These are phyloP conservation scores for Tetrastigma voinierianum DNA, from an alignment of 164 flowering plant genomes.

Conservation along the genomic window DNA sequence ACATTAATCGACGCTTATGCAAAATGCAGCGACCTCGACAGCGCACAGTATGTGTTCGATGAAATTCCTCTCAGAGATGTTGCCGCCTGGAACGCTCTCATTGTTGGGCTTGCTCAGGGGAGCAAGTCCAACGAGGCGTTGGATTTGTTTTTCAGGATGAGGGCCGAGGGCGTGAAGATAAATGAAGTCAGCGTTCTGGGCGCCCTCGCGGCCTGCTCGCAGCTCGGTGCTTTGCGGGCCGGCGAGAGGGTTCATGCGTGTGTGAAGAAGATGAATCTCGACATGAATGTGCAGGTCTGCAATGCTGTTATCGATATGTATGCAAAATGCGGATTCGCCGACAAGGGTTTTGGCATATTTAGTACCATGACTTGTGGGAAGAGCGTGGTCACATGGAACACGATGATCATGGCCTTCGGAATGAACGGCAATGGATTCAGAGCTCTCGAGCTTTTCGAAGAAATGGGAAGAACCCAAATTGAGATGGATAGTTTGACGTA, in stretches of 20 bases:
- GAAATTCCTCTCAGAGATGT: slow-evolving; percentile 67
- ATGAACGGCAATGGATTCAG: slow-evolving; percentile 60
- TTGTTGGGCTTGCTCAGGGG: slow-evolving; percentile 83
- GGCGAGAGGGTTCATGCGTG: slow-evolving; percentile 53
- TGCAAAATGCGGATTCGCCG: slow-evolving; percentile 74
- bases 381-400: slow-evolving; percentile 73
- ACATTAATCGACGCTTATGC: slow-evolving; percentile 73
- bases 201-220: slow-evolving; percentile 81
- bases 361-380: slow-evolving; percentile 42
- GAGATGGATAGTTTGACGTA: slow-evolving; percentile 61
- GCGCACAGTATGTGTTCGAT: slow-evolving; percentile 62
- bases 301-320: slow-evolving; percentile 88
- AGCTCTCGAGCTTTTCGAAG: slow-evolving; percentile 57
- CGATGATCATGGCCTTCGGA: slow-evolving; percentile 80
- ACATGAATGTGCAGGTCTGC: slow-evolving; percentile 63
- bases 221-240: slow-evolving; percentile 58
- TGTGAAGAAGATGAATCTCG: slow-evolving; percentile 35
- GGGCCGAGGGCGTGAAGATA: slow-evolving; percentile 37
- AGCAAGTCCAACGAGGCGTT: slow-evolving; percentile 57
- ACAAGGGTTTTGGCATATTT: slow-evolving; percentile 56
- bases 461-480: slow-evolving; percentile 38
- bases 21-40: slow-evolving; percentile 49
- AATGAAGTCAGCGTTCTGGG: slow-evolving; percentile 76
- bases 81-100: slow-evolving; percentile 78
- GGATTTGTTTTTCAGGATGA: slow-evolving; percentile 52